Evolutionary conservation across 2,329 filamentous ascomycete genomes (phyloP).

Genomic region (Hymenoscyphus albidus): DNA sequence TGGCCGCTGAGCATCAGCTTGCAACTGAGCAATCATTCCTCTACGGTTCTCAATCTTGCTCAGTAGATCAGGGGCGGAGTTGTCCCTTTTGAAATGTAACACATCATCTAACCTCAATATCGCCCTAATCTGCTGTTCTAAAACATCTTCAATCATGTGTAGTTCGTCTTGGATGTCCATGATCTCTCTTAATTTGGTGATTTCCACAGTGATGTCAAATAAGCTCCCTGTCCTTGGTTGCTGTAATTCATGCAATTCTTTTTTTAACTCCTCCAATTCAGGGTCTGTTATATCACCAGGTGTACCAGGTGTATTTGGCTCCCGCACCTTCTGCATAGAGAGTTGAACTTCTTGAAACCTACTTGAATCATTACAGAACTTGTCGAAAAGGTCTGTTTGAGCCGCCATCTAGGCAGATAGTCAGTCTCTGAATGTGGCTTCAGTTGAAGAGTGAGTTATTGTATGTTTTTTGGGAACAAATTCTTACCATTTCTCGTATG

Average conservation of each 20-base stretch:
- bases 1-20: background rate
- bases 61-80: background rate
- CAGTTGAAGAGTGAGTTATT: background rate
- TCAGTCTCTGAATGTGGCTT: background rate
- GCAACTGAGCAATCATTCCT: background rate
- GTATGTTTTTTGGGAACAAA: background rate
- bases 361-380: background rate
- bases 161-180: constrained; percentile 1
- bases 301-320: background rate
- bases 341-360: background rate
- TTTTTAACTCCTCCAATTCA: background rate
- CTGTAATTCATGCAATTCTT: background rate
- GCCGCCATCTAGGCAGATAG: background rate
- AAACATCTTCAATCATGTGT: constrained; percentile 5
- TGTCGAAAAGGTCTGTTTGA: constrained; percentile 3
- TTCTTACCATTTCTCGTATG: background rate
- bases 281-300: background rate
- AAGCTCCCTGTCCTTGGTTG: background rate
- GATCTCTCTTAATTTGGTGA: constrained; percentile 2
- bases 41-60: background rate
- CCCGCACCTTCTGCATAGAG: background rate
- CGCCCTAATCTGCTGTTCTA: background rate
- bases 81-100: background rate
- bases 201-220: background rate
- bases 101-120: background rate